Percentiles rank a stretch among this genome's conserved stretches.
phyloP scores from a whole-genome alignment of 257 asterid genomes.

The Galeopsis tetrahit region DNA sequence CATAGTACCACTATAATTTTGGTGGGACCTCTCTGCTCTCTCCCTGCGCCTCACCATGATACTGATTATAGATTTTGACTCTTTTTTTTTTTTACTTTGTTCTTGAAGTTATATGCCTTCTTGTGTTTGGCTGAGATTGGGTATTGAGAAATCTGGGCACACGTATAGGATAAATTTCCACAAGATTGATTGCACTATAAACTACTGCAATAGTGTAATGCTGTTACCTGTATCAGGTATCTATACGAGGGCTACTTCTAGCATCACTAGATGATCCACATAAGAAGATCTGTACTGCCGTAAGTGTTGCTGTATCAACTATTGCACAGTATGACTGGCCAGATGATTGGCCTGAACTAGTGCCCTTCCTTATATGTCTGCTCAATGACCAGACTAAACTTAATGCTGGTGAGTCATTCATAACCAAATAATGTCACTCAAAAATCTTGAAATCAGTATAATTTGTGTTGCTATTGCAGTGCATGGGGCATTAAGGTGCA shows the following conservation, averaged over 20 bases:
- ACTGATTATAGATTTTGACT: neutral
- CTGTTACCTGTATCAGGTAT: conserved; percentile 52
- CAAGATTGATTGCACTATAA: conserved; percentile 21
- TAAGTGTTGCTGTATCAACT: conserved; percentile 82
- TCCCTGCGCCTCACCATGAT: neutral
- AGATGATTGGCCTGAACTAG: conserved; percentile 91
- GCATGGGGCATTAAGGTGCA: conserved; percentile 92
- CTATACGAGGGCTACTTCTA: conserved; percentile 69
- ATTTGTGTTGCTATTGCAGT: conserved; percentile 53
- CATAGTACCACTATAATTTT: neutral
- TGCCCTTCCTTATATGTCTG: conserved; percentile 68
- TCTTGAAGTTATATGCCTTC: neutral
- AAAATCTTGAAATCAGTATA: conserved; percentile 21
- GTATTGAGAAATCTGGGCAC: conserved; percentile 21
- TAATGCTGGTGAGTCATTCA: conserved; percentile 68
- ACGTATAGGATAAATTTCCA: conserved; percentile 16
- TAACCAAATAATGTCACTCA: conserved; percentile 15
- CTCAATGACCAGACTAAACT: conserved; percentile 65
- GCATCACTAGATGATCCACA: conserved; percentile 74
- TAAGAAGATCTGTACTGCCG: conserved; percentile 85
- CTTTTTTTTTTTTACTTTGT: conserved; percentile 14
- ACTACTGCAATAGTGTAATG: conserved; percentile 31
- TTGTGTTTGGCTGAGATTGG: conserved; percentile 19
- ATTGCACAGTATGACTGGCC: conserved; percentile 94
- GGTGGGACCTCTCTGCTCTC: neutral